phyloP scores from a whole-genome alignment of 768 basidiomycete species.

The Candolleomyces aberdarensis region DNA sequence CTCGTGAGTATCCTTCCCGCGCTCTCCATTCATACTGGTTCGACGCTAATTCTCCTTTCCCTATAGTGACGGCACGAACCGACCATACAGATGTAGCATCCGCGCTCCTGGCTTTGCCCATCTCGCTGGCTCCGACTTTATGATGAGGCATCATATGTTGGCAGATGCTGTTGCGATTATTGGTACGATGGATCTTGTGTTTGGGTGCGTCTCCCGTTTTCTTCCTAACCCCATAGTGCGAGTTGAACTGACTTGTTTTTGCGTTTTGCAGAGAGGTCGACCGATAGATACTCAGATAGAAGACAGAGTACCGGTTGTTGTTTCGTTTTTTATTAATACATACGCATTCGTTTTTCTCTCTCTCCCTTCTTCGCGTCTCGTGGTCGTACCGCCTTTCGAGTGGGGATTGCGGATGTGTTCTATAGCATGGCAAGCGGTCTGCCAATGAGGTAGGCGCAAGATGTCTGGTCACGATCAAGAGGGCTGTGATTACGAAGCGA shows the following conservation, averaged over 20 bases:
- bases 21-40: not conserved
- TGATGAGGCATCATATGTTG: constrained; percentile 96
- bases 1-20: constrained; percentile 55
- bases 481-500: too few relatives aligned
- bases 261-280: constrained; percentile 37
- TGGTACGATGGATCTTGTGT: constrained; percentile 97
- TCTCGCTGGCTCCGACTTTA: constrained; percentile 93
- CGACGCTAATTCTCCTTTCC: not conserved
- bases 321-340: too few relatives aligned
- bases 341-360: not conserved
- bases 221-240: not conserved
- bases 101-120: constrained; percentile 97
- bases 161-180: constrained; percentile 96
- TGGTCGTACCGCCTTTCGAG: too few relatives aligned
- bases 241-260: not conserved
- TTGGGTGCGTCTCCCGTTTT: constrained; percentile 63
- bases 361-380: not conserved
- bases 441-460: too few relatives aligned
- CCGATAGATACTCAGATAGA: constrained; percentile 16
- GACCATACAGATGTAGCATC: constrained; percentile 96
- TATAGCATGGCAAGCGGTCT: too few relatives aligned
- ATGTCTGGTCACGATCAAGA: too few relatives aligned
- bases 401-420: too few relatives aligned
- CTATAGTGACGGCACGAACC: constrained; percentile 84
- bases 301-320: too few relatives aligned